Base-by-base conservation (phyloP, 176 grass and related monocot genomes). In the Avena eriantha region DNA sequence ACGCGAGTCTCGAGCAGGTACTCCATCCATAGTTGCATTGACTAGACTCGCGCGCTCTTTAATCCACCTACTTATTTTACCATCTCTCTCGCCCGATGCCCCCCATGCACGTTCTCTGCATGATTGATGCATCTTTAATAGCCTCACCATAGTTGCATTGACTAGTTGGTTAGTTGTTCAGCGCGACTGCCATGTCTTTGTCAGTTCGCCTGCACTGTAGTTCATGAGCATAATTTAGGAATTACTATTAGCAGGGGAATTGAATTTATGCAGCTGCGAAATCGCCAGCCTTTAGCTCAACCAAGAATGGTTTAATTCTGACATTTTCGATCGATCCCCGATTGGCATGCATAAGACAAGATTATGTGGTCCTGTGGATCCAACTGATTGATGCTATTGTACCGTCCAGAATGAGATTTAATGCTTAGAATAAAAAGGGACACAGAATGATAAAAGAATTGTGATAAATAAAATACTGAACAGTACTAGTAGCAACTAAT, bases 1-100 rank as follows among this genome's bases (percentile, higher is more conserved):
- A 93, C 49, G 87, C 85, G 71, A 86, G 45, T 41, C 89, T 93
- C 36, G 81, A 87, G 90, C 87, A 89, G 85, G 87, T 89, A 46
- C 45, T 46, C 2, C 45, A 46, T 46, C 39, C 39, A 41, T 41
- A 71, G 49, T 59, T 73, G 17, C 61, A 54, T 66, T 82, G 78
- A 80, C 24, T 19, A 61, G 43, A 80, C 63, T 54, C 67, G 56
- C 45, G 50, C 50, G 19, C 63, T 53, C 76, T 84, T 75, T 11
- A 84, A 50, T 47, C 13, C 76, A 80, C 39, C 74, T 58, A 50
- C 47, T 24, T 82, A 80, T 79, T 3, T 72, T 41, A 41, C 4
- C 19, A 17, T 47, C 39, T 46, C 36, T 47, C 41, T 50, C 71
- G n/a, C 0, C 47, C 31, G 76, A 86, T 77, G 61, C 66, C 47